phyloP scores from a whole-genome alignment of 2,329 filamentous ascomycete genomes.

The Cladobotryum mycophilum region DNA sequence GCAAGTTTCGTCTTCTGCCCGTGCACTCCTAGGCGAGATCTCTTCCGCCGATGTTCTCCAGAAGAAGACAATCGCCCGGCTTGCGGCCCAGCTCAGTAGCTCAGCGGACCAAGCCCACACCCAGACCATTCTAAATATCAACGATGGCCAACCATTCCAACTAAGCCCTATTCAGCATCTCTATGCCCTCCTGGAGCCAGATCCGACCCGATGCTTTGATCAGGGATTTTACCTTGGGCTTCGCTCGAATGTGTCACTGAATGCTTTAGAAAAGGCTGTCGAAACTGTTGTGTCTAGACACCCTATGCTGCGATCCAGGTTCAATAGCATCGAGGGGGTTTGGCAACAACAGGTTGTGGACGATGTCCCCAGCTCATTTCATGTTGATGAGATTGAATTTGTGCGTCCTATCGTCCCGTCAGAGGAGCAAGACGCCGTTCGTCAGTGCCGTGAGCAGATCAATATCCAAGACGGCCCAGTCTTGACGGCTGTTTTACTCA shows the following conservation, averaged over 20 bases:
- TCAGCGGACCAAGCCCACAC: not conserved
- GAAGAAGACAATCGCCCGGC: slow-evolving; percentile 8
- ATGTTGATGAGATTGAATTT: not conserved
- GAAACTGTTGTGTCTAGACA: slow-evolving; percentile 3
- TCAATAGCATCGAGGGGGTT: not conserved
- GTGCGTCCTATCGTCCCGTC: too few species aligned
- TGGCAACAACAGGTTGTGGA: slow-evolving; percentile 1
- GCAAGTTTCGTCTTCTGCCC: slow-evolving; percentile 33
- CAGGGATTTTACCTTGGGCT: not conserved
- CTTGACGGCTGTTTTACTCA: slow-evolving; percentile 2
- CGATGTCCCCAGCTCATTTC: slow-evolving; percentile 4
- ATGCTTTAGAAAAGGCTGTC: not conserved
- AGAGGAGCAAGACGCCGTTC: not conserved
- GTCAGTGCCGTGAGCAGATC: slow-evolving; percentile 2
- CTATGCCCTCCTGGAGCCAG: not conserved
- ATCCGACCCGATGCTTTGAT: not conserved
- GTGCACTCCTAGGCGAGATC: slow-evolving; percentile 11
- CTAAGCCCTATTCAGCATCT: slow-evolving; percentile 4
- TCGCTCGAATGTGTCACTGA: not conserved
- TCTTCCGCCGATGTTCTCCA: slow-evolving; percentile 4
- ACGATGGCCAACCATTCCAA: not conserved
- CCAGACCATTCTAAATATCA: not conserved
- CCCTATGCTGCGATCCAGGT: slow-evolving; percentile 6
- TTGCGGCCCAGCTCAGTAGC: not conserved
- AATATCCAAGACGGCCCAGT: slow-evolving; percentile 9